A percentile compares a stretch with the other conserved stretches of the same genome.
These are phyloP conservation scores for Cadophora luteo-olivacea DNA, from an alignment of 2,329 filamentous ascomycete species.

Conservation along the genomic window DNA sequence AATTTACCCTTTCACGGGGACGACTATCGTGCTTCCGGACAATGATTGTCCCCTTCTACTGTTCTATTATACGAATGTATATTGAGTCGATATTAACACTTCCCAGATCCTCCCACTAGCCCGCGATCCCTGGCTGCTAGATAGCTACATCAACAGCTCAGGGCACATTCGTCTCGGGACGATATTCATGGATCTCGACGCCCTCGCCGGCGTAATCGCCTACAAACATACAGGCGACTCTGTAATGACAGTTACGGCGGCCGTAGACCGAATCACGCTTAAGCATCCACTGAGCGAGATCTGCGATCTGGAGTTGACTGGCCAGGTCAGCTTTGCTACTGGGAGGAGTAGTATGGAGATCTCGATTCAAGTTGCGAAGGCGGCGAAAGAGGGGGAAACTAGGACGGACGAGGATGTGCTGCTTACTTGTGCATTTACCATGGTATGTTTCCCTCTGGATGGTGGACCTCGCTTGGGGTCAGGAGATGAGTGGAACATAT, in stretches of 20 bases:
- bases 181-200: slow-evolving; percentile 74
- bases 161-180: slow-evolving; percentile 64
- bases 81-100: slow-evolving; percentile 22
- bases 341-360: slow-evolving; percentile 74
- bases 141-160: slow-evolving; percentile 72
- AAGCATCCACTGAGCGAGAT: slow-evolving; percentile 71
- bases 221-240: slow-evolving; percentile 72
- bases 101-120: slow-evolving; percentile 65
- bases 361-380: slow-evolving; percentile 71
- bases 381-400: slow-evolving; percentile 57
- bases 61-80: neutral
- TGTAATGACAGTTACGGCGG: slow-evolving; percentile 51
- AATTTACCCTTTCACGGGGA: neutral
- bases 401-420: slow-evolving; percentile 65
- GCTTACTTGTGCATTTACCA: slow-evolving; percentile 76
- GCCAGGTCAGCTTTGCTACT: slow-evolving; percentile 62
- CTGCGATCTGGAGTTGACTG: slow-evolving; percentile 71
- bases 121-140: slow-evolving; percentile 72
- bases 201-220: slow-evolving; percentile 72
- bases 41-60: neutral
- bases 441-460: slow-evolving; percentile 55
- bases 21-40: neutral
- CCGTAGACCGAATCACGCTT: slow-evolving; percentile 52
- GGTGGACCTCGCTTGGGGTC: neutral
- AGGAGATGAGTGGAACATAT: neutral